Base-by-base conservation (phyloP, 805 yeast genomes). In the Myxozyma vanderwaltii region DNA sequence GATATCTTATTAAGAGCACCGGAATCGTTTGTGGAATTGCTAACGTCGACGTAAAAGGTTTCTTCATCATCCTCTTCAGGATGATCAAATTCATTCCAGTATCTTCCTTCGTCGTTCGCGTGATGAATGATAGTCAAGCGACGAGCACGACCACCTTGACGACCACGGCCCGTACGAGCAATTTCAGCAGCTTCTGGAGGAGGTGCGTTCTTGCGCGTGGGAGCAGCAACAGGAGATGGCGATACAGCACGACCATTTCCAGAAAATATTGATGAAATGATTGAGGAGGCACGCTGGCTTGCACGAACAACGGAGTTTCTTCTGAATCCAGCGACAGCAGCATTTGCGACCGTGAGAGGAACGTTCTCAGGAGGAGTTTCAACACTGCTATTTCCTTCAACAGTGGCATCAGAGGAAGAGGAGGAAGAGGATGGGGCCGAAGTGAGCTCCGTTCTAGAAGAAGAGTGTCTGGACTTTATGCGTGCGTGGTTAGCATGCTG, bases 81-180 rank as follows among this genome's bases (percentile, higher is more conserved):
- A 66, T 84, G 77, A 66, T 84, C 88, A 68, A 84, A 84, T 71
- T 84, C 88, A 67, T 84, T 84, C 88, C 88, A 84, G 69, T 84
- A 84, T 47, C 85, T 69, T 41, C 71, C 65, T 51, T 71, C 53
- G 33, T 70, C 63, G 19, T 46, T 51, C 40, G 36, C 52, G 21
- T 17, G 31, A 15, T 24, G 57, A 13, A 54, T 56, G 50, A 54
- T 48, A n/a, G 35, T 26, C 39, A 58, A 24, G 7, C 47, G 41
- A 19, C 64, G 56, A 1, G 29, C 24, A 19, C 21, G 36, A 64
- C 61, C 49, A 50, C 31, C 33, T 19, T 36, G 29, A 7, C 54
- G 46, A 29, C 41, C 33, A 21, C 61, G 54, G 4, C 61, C 57
- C 15, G 23, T 21, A 3, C 41, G 54, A 2, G 59, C 59, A n/a